Base-by-base conservation (phyloP, 257 asterid species). In the Paulownia fortunei region DNA sequence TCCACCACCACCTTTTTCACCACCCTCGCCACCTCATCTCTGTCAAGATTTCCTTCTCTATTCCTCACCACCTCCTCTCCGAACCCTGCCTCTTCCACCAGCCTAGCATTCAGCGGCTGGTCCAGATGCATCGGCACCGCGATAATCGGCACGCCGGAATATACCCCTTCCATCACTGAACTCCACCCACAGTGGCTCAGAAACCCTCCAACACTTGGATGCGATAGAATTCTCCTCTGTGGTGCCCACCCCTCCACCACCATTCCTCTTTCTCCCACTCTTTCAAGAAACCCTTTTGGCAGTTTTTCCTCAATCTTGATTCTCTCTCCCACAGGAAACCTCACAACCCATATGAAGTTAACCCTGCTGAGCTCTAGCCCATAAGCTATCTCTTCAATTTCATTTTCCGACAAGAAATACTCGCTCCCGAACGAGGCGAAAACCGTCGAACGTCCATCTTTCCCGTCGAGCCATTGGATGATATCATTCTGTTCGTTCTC, bases 101-200 rank as follows among this genome's bases (percentile, higher is more conserved):
- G 1, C 83, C 87, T 83, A 0, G 92, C 91, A 44, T 91, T 89
- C 81, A 91, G 36, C 8, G 96, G 90, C 84, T 89, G 96, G 55
- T 91, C 98, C 37, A 84, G 69, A 51, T 88, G 89, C 89, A 88
- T 90, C 41, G 98, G 94, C 87, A 81, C 66, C 21, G 91, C 91
- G 5, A 86, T 69, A 0, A 93, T 84, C 21, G 93, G 96, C 70
- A 88, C 86, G 3, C 88, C 86, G 2, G 27, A 85, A 13, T 78
- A 67, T 16, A 90, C 70, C 0, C 84, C 85, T 39, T 93, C 89
- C 85, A 89, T 83, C 77, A 90, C 87, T 2, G 93, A 88, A 69
- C 87, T 83, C 96, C 96, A 89, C 21, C 96, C 93, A 11, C 93
- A 91, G 10, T 91, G 90, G 46, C 89, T 91, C 82, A 90, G 9